Evolutionary conservation across 768 basidiomycete species (phyloP), one percentile per base, ranked within the genome.

Genomic region (Boletus eberwhitei): DNA sequence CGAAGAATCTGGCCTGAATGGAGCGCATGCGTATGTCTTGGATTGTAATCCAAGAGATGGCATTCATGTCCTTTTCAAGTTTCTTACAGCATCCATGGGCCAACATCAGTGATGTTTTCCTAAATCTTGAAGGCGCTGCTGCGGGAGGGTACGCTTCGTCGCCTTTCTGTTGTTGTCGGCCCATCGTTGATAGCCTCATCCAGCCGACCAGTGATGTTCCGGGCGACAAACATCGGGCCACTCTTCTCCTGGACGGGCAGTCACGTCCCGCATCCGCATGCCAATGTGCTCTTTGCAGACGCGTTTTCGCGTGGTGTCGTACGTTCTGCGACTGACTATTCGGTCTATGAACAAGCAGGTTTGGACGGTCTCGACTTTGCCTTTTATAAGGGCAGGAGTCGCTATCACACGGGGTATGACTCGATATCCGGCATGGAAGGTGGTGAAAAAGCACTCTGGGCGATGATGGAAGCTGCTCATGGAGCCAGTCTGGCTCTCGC

Each of bases 111-210:
- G 76, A 82, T 26, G 78, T 78, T 1, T 93, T 93, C 70, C 73
- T 93, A 38, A 93, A 93, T 60, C 77, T 93, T 8, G 91, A 93
- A 68, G 90, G 91, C 14, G 89, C 90, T 4, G 83, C 85, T 14
- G 77, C 84, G 1, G 90, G 89, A 63, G 88, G 90, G 87, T 88
- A 61, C 48, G 79, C 64, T 4, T 17, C 13, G 0, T 50, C 19
- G 11, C 26, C 47, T 26, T 16, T 29, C 44, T 29, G 41, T 8
- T 50, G 11, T 6, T 8, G 2, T 29, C 9, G 31, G 48, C 11
- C 42, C 17, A 38, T n/a, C 32, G 29, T 19, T 62, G 42, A 61
- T 22, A 36, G 3, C 7, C 8, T 52, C 14, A 24, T 52, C 5
- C 57, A 90, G 88, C 8, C 87, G 88, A 1, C 89, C 91, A 1